Conservation (phyloP, 2,329 filamentous ascomycete species). For the Ampelomyces quisqualis region DNA sequence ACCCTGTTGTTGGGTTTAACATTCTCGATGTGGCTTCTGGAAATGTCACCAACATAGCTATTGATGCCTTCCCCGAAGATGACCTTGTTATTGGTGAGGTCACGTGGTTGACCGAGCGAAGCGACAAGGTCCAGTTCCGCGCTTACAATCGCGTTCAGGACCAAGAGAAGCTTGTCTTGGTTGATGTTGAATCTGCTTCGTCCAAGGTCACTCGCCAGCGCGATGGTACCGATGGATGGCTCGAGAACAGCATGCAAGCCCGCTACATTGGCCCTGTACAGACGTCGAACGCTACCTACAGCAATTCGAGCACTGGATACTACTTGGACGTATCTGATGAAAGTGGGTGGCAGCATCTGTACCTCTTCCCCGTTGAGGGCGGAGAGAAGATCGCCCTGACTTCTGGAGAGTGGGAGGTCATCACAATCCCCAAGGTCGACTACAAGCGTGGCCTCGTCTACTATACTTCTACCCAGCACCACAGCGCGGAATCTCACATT, state of each 20-base stretch:
- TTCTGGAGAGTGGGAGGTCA: constrained; percentile 66
- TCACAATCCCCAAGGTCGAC: constrained; percentile 61
- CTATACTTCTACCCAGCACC: constrained; percentile 64
- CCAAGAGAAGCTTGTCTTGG: constrained; percentile 61
- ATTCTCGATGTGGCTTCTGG: constrained; percentile 56
- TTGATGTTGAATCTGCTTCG: constrained; percentile 53
- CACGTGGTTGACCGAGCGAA: constrained; percentile 64
- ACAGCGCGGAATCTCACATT: constrained; percentile 67
- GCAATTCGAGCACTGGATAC: constrained; percentile 48
- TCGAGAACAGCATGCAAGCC: constrained; percentile 61
- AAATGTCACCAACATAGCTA: constrained; percentile 50
- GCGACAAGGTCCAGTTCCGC: constrained; percentile 63
- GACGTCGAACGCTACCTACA: constrained; percentile 37
- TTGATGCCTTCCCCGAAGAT: constrained; percentile 60
- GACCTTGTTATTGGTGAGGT: constrained; percentile 68
- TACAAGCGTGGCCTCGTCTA: constrained; percentile 58
- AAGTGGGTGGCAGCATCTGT: constrained; percentile 66
- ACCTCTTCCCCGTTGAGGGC: constrained; percentile 61
- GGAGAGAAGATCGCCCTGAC: constrained; percentile 61
- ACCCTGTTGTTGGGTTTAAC: constrained; percentile 64
- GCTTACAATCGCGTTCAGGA: constrained; percentile 70
- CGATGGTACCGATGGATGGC: constrained; percentile 62
- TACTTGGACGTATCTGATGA: constrained; percentile 69
- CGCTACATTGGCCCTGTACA: constrained; percentile 53
- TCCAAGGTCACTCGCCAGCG: constrained; percentile 57